A percentile compares a stretch with the other conserved stretches of the same genome.
phyloP scores from a whole-genome alignment of 106 monocot genomes.

The Alisma plantagoaquatica region DNA sequence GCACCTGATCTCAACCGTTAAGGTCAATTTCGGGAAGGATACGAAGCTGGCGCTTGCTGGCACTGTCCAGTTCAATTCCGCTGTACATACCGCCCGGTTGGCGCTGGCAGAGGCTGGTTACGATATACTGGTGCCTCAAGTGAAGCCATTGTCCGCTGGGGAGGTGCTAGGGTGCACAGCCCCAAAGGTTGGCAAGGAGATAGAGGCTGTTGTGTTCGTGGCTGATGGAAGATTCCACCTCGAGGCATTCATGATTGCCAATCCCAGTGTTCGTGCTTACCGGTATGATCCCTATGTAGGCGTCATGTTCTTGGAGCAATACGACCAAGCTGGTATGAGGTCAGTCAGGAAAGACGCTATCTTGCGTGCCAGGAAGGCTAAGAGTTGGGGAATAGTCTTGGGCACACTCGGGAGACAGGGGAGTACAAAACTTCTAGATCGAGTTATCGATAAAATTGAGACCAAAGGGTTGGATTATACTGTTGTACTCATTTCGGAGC shows the following conservation, averaged over 20 bases:
- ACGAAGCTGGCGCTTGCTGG: conserved; percentile 54
- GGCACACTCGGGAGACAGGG: conserved; percentile 96
- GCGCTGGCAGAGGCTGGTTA: conserved; percentile 28
- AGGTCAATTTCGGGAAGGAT: conserved; percentile 18
- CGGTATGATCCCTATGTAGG: conserved; percentile 88
- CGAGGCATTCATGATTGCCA: conserved; percentile 99
- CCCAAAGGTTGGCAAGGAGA: conserved; percentile 26
- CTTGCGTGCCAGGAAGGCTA: conserved; percentile 45
- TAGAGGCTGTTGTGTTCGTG: conserved; percentile 63
- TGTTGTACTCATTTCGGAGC: conserved; percentile 90
- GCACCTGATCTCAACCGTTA: conserved; percentile 35
- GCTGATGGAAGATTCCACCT: conserved; percentile 95
- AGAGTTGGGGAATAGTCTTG: conserved; percentile 73
- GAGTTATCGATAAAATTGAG: conserved; percentile 64
- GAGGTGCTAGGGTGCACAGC: conserved; percentile 94
- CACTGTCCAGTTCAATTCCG: conserved; percentile 82
- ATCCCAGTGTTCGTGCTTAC: conserved; percentile 59
- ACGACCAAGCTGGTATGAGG: conserved; percentile 87
- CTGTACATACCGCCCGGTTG: conserved; percentile 46
- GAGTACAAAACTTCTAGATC: conserved; percentile 58
- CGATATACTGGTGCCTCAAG: conserved; percentile 58
- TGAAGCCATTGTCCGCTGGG: conserved; percentile 84
- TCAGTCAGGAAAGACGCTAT: conserved; percentile 57
- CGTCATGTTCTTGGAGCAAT: conserved; percentile 62
- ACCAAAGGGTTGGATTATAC: conserved; percentile 73